Evolutionary conservation across 2,329 filamentous ascomycete species (phyloP), one percentile per base, ranked within the genome.

Genomic region (Pseudocercospora macadamiae): DNA sequence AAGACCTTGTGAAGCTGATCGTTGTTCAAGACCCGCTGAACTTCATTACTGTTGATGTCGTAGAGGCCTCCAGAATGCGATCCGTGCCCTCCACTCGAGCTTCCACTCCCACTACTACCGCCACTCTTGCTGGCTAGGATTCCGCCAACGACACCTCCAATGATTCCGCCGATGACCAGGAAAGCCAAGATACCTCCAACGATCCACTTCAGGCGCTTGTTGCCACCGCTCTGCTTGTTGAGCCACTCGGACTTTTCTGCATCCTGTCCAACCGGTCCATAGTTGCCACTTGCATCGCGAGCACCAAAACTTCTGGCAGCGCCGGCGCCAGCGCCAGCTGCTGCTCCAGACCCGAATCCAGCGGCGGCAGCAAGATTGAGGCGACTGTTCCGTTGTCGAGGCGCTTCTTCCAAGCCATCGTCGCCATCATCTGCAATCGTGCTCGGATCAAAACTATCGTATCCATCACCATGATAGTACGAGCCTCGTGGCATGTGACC

Each of bases 341-440:
- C 73, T 34, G 55, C 57, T 71, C 48, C 73, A 75, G 51, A 61
- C 51, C 36, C 61, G 53, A 49, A 48, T 42, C 59, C 60, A 83
- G 81, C 72, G 80, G 78, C 67, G 73, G 75, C 51, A 44, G 68
- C 53, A 16, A 54, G 18, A 51, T 25, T 59, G 37, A 54, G 49
- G 47, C 55, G 57, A 49, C 59, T 61, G 32, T 59, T 61, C 23
- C 55, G 52, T 47, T 59, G 60, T 48, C 54, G 34, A 12, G 52
- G 54, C 74, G 59, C 77, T 66, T 83, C 87, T 3, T 83, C 81
- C 52, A 95, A 82, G 1, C 89, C 91, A 71, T 96, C 93, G 69
- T 96, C 93, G 25, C 90, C 91, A 70, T 97, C 93, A 72, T 96
- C 93, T 19, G 84, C 84, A 64, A 96, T 93, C 12, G 88, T 86